Conservation (phyloP, 768 basidiomycete genomes). For the Mycena filopes region DNA sequence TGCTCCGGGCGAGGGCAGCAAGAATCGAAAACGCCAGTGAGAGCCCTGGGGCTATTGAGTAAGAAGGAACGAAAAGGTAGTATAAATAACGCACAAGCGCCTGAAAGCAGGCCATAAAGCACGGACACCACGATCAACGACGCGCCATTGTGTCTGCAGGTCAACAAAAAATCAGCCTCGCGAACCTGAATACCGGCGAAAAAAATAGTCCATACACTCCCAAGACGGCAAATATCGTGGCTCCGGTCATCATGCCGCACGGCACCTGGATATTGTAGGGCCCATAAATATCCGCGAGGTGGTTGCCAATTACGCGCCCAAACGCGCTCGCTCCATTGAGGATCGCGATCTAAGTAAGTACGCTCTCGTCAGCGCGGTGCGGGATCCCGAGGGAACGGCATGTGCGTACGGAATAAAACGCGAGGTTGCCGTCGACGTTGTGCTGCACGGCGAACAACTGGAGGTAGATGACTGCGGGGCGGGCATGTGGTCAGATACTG, state of each 20-base stretch:
- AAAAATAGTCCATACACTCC: slow-evolving; percentile 10
- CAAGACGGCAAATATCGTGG: background rate
- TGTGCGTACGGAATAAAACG: slow-evolving; percentile 22
- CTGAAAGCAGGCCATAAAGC: background rate
- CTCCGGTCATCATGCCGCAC: background rate
- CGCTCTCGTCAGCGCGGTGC: no score
- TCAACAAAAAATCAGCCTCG: background rate
- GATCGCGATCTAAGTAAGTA: background rate
- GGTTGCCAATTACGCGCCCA: slow-evolving; percentile 4
- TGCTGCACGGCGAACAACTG: slow-evolving; percentile 29
- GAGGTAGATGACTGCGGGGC: slow-evolving; percentile 17
- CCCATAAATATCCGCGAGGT: background rate
- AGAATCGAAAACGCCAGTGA: slow-evolving; percentile 9
- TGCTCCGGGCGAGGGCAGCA: background rate
- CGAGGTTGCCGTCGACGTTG: slow-evolving; percentile 5
- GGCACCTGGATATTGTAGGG: slow-evolving; percentile 1
- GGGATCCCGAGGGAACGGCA: no score
- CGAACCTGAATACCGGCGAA: background rate
- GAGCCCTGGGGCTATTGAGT: background rate
- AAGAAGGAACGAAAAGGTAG: background rate
- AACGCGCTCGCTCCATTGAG: background rate
- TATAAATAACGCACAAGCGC: slow-evolving; percentile 3
- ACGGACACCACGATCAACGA: background rate
- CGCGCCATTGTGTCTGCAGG: background rate
- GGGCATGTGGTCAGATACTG: background rate